Conservation (phyloP, 108 stramenopile species). For the Fragilaria radians region DNA sequence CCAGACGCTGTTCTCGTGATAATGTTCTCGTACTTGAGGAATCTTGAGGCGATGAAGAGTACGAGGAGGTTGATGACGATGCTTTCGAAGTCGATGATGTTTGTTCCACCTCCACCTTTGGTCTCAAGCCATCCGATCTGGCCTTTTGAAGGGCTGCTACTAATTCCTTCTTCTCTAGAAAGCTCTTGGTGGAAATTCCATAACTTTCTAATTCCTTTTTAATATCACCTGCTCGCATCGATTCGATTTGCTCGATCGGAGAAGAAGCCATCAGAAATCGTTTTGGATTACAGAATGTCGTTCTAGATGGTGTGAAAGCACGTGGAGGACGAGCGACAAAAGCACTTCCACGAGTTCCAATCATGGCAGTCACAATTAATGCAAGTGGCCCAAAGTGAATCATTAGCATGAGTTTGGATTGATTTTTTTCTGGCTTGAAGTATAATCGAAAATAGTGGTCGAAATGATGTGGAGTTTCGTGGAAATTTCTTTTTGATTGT, state of each 20-base stretch:
- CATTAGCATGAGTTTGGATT: too few relatives aligned
- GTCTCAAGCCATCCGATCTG: constrained; percentile 53
- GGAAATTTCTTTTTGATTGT: too few relatives aligned
- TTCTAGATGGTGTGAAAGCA: too few relatives aligned
- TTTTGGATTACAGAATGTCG: too few relatives aligned
- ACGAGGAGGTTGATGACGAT: constrained; percentile 4
- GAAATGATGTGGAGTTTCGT: too few relatives aligned
- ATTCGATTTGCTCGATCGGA: not conserved
- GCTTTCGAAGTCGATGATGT: not conserved
- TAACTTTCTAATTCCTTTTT: constrained; percentile 72
- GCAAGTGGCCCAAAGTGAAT: too few relatives aligned
- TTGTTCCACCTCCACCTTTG: constrained; percentile 13
- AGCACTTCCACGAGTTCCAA: too few relatives aligned
- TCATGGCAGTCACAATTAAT: too few relatives aligned
- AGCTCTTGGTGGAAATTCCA: constrained; percentile 60
- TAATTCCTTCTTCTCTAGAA: constrained; percentile 73
- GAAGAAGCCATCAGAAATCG: too few relatives aligned
- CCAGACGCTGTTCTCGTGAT: constrained; percentile 42
- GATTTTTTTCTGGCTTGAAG: too few relatives aligned
- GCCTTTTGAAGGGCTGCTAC: constrained; percentile 59
- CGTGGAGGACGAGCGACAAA: too few relatives aligned
- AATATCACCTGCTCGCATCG: constrained; percentile 69
- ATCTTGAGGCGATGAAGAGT: constrained; percentile 1
- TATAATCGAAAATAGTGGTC: too few relatives aligned
- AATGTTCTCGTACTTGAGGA: constrained; percentile 1